phyloP scores from a whole-genome alignment of 75 land plant species.

The Ceratopteris richardii region DNA sequence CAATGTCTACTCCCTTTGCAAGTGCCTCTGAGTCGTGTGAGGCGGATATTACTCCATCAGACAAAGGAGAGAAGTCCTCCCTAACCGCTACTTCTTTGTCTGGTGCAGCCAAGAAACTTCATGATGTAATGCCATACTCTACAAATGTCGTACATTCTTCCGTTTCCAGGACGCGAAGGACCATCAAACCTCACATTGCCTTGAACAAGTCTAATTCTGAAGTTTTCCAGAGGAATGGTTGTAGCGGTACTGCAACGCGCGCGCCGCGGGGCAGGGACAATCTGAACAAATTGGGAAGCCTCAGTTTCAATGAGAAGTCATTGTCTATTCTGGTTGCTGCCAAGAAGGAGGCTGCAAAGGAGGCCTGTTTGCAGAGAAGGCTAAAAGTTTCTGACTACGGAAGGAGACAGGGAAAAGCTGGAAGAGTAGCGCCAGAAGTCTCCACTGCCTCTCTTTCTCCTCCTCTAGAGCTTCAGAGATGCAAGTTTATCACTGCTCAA shows the following conservation, averaged over 20 bases:
- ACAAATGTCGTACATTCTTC: neutral
- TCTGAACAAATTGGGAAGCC: neutral
- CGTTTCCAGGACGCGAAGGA: neutral
- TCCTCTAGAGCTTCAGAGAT: conserved; percentile 42
- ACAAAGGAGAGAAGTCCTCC: too few relatives aligned
- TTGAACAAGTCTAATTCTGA: neutral
- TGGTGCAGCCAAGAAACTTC: neutral
- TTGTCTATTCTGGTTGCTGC: conserved; percentile 47
- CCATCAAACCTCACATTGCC: neutral
- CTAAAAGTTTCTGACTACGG: conserved; percentile 55
- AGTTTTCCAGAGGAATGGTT: neutral
- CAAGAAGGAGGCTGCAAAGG: conserved; percentile 40
- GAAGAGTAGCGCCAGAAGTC: neutral
- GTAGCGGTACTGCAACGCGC: too few relatives aligned
- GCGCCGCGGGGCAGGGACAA: neutral
- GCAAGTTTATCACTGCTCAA: conserved; percentile 71
- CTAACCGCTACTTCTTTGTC: too few relatives aligned
- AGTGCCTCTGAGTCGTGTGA: too few relatives aligned
- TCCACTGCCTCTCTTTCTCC: neutral
- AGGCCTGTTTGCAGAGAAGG: conserved; percentile 40
- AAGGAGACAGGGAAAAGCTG: conserved; percentile 24
- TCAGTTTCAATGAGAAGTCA: conserved; percentile 8
- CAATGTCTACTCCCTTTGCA: too few relatives aligned
- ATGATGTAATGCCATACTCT: too few relatives aligned
- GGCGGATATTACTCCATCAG: too few relatives aligned